These are phyloP conservation scores for Colletotrichum sp. DNA, from an alignment of 2,329 filamentous ascomycete genomes.

Conservation along the genomic window DNA sequence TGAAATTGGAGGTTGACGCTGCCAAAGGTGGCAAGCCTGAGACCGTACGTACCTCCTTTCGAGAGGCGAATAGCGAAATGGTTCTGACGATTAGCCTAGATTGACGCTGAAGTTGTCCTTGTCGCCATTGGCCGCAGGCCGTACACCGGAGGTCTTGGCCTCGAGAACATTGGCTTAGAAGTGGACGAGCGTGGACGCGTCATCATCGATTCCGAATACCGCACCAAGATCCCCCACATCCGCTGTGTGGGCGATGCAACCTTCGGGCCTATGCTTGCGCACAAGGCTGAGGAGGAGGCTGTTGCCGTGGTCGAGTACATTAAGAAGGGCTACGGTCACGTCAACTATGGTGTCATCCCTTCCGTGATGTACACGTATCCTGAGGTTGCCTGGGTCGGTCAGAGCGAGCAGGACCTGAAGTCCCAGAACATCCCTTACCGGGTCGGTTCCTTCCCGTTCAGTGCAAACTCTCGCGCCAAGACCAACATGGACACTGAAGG, in stretches of 20 bases:
- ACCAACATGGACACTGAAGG: constrained; percentile 97
- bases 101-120: constrained; percentile 94
- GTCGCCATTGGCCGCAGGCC: constrained; percentile 96
- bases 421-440: constrained; percentile 88
- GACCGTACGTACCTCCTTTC: constrained; percentile 61
- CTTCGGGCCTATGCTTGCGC: constrained; percentile 97
- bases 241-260: constrained; percentile 95
- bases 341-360: constrained; percentile 98
- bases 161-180: constrained; percentile 93
- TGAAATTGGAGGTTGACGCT: constrained; percentile 86
- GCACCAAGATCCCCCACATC: constrained; percentile 96
- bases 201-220: constrained; percentile 98
- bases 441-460: constrained; percentile 94
- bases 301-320: constrained; percentile 97
- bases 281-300: constrained; percentile 98
- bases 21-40: constrained; percentile 97
- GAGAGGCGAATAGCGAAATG: background rate
- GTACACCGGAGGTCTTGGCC: constrained; percentile 87
- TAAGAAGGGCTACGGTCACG: constrained; percentile 96
- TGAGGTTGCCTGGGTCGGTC: constrained; percentile 97
- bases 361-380: constrained; percentile 99
- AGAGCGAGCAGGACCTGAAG: constrained; percentile 97
- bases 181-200: constrained; percentile 92
- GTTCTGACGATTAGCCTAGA: constrained; percentile 46
- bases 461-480: constrained; percentile 97